A percentile compares a stretch with the other conserved stretches of the same genome.
Evolutionary conservation across 495 filamentous ascomycete genomes (phyloP).

Genomic region (Articulospora tetracladia): DNA sequence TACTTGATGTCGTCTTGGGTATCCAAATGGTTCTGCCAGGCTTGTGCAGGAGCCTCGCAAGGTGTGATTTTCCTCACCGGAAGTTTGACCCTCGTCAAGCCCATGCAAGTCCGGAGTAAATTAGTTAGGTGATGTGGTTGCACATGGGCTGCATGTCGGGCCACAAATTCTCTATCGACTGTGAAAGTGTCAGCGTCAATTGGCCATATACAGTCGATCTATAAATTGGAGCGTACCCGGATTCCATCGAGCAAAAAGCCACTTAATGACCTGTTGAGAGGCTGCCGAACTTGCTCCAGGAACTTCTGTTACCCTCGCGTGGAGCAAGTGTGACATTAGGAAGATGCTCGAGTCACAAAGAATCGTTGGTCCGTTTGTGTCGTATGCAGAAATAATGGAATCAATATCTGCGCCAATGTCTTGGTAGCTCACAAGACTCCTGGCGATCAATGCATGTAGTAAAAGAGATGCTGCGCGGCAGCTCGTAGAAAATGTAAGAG

Average conservation of each 20-base stretch:
- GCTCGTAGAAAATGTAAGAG: constrained; percentile 61
- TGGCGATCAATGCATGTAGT: constrained; percentile 61
- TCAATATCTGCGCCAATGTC: constrained; percentile 59
- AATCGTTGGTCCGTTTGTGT: constrained; percentile 74
- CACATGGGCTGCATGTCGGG: constrained; percentile 14
- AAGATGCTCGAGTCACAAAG: constrained; percentile 76
- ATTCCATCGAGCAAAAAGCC: constrained; percentile 77
- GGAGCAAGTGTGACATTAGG: constrained; percentile 64
- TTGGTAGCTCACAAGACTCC: constrained; percentile 58
- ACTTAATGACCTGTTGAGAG: constrained; percentile 67
- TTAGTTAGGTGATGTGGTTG: constrained; percentile 32
- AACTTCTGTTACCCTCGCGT: constrained; percentile 54
- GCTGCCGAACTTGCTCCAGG: constrained; percentile 61
- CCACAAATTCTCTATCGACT: constrained; percentile 23
- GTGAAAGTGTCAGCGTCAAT: constrained; percentile 8
- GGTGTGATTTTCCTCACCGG: background rate
- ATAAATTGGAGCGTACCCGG: constrained; percentile 41
- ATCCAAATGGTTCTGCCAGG: constrained; percentile 28
- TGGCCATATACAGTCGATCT: too few relatives aligned
- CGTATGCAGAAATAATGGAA: constrained; percentile 66
- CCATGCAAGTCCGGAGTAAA: constrained; percentile 29
- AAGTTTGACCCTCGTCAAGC: constrained; percentile 9
- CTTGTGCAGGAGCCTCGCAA: constrained; percentile 37
- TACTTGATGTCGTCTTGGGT: constrained; percentile 23
- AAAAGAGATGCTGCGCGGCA: constrained; percentile 81